phyloP scores from a whole-genome alignment of 805 yeast genomes.

The Kodamaea nitidulidarum region DNA sequence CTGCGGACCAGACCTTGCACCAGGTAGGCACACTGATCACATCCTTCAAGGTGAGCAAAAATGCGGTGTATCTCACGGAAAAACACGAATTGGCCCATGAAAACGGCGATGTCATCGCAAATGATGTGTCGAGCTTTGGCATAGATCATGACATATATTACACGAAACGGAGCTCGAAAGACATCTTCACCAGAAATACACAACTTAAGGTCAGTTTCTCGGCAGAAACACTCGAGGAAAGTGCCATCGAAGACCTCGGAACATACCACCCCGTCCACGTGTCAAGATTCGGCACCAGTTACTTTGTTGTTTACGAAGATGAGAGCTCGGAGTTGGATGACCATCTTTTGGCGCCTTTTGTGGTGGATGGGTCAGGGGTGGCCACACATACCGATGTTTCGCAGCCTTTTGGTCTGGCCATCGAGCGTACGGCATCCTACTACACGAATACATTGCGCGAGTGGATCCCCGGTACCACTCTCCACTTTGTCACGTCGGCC shows the following conservation, averaged over 20 bases:
- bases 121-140: conserved; percentile 3
- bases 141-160: not conserved
- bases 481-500: conserved; percentile 52
- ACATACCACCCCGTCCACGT: conserved; percentile 8
- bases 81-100: not conserved
- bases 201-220: not conserved
- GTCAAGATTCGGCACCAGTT: conserved; percentile 1
- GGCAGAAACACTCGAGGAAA: conserved; percentile 5
- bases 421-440: conserved; percentile 37
- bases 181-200: conserved; percentile 1
- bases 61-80: conserved; percentile 1
- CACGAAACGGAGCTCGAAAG: conserved; percentile 1
- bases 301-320: conserved; percentile 24
- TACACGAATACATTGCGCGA: conserved; percentile 39
- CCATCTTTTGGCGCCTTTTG: conserved; percentile 23
- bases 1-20: conserved; percentile 3
- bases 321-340: conserved; percentile 24
- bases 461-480: conserved; percentile 33
- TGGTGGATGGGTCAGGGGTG: conserved; percentile 22
- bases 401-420: conserved; percentile 45
- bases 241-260: conserved; percentile 12
- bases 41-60: conserved; percentile 2
- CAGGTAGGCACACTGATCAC: not conserved
- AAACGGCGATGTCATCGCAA: not conserved
- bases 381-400: conserved; percentile 37